A percentile compares a stretch with the other conserved stretches of the same genome.
Evolutionary conservation across 2,329 filamentous ascomycete genomes (phyloP).

Genomic region (Venturia effusa): DNA sequence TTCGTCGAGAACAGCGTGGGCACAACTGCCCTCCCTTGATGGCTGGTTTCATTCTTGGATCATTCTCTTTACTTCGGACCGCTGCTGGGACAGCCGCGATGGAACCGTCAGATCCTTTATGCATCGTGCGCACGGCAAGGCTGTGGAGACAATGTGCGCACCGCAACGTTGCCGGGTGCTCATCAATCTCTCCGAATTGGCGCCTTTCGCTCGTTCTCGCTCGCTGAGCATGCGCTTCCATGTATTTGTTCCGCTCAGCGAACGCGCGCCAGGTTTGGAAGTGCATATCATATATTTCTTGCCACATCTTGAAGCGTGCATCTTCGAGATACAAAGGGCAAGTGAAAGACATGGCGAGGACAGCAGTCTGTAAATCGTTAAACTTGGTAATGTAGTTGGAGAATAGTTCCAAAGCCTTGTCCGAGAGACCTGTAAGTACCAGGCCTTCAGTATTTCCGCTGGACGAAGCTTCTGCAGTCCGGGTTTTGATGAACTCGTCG

Average conservation of each 20-base stretch:
- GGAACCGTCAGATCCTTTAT: conserved; percentile 24
- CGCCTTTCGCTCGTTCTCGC: conserved; percentile 52
- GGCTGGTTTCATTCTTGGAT: conserved; percentile 11
- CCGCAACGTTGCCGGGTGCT: conserved; percentile 60
- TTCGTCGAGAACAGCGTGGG: conserved; percentile 49
- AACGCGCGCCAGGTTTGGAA: conserved; percentile 61
- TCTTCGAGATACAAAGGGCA: conserved; percentile 69
- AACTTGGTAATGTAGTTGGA: conserved; percentile 66
- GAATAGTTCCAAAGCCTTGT: conserved; percentile 62
- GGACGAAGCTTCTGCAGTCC: conserved; percentile 49
- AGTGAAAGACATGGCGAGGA: conserved; percentile 62
- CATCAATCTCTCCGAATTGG: conserved; percentile 53
- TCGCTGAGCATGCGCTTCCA: conserved; percentile 62
- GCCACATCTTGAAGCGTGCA: conserved; percentile 63
- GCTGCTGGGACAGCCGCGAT: neutral
- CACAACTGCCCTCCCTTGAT: conserved; percentile 41
- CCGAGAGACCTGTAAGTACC: conserved; percentile 65
- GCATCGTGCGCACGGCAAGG: conserved; percentile 29
- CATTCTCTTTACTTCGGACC: neutral
- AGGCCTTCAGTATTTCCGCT: conserved; percentile 68
- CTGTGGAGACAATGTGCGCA: conserved; percentile 62
- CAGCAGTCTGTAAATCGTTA: conserved; percentile 68
- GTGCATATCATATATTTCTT: conserved; percentile 61
- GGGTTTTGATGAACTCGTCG: conserved; percentile 32
- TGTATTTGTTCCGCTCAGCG: conserved; percentile 65